These are phyloP conservation scores for Debaryomyces castellii DNA, from an alignment of 805 yeast genomes.

Conservation along the genomic window DNA sequence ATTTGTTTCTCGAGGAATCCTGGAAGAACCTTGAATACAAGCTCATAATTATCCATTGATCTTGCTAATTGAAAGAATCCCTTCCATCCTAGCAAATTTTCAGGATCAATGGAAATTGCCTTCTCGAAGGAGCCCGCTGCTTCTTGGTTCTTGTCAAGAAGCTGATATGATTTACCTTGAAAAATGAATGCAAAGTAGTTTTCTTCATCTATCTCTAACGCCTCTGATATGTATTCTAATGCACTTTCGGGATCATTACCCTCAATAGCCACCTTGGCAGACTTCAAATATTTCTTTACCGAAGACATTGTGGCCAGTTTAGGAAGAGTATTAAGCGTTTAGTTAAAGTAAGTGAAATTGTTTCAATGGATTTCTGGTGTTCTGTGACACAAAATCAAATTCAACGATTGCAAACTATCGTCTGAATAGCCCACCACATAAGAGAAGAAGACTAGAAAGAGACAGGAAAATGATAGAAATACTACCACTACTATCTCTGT, in stretches of 20 bases:
- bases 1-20: slow-evolving; percentile 40
- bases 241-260: slow-evolving; percentile 63
- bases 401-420: background rate
- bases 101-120: slow-evolving; percentile 52
- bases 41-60: slow-evolving; percentile 32
- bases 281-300: slow-evolving; percentile 28
- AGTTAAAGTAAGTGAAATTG: background rate
- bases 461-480: no score
- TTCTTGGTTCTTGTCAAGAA: slow-evolving; percentile 32
- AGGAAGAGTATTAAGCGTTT: background rate
- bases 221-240: slow-evolving; percentile 53
- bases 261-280: slow-evolving; percentile 48
- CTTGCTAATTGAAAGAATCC: slow-evolving; percentile 59
- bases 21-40: slow-evolving; percentile 49
- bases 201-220: slow-evolving; percentile 52
- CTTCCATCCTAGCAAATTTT: slow-evolving; percentile 72
- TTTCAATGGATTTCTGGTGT: background rate
- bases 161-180: slow-evolving; percentile 66
- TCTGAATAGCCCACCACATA: background rate
- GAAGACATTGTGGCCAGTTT: slow-evolving; percentile 13
- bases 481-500: no score
- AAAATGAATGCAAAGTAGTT: slow-evolving; percentile 70
- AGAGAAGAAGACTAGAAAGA: background rate
- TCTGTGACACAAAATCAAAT: background rate
- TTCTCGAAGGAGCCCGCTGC: slow-evolving; percentile 45